These are phyloP conservation scores for Lepidopterella palustris DNA, from an alignment of 495 filamentous ascomycete species.

Conservation along the genomic window DNA sequence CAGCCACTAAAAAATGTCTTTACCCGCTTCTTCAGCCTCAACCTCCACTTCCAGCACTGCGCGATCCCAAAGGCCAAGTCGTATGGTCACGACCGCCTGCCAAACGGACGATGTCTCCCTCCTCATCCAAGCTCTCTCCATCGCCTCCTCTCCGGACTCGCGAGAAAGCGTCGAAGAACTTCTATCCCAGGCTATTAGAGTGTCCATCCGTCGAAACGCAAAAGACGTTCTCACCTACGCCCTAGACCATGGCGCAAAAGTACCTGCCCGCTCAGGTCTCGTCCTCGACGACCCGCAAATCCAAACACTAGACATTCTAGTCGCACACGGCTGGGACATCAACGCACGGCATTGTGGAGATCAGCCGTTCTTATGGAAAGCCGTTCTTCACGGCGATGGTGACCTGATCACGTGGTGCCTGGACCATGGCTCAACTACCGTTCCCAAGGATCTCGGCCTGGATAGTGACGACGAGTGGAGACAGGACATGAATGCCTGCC, in stretches of 20 bases:
- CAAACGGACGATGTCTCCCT: conserved; percentile 12
- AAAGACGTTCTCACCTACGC: conserved; percentile 5
- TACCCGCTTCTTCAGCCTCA: not conserved
- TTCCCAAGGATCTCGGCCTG: not conserved
- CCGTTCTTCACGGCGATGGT: not conserved
- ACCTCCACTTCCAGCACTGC: not conserved
- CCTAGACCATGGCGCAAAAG: conserved; percentile 2
- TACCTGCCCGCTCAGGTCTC: not conserved
- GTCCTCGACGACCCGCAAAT: not conserved
- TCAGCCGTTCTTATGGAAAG: conserved; percentile 12
- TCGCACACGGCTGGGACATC: conserved; percentile 19
- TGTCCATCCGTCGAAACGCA: not conserved
- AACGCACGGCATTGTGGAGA: conserved; percentile 1
- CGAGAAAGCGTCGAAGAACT: conserved; percentile 1
- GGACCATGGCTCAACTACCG: conserved; percentile 4
- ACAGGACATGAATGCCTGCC: not conserved
- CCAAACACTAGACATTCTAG: conserved; percentile 9
- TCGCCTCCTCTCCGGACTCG: conserved; percentile 4
- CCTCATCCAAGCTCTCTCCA: conserved; percentile 6
- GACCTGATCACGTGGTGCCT: conserved; percentile 15
- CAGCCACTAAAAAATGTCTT: not conserved
- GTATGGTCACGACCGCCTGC: not conserved
- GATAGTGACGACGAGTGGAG: not conserved
- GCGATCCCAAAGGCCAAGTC: not conserved
- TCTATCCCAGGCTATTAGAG: not conserved